phyloP scores from a whole-genome alignment of 129 eudicot genomes.

The Lactuca saligna region DNA sequence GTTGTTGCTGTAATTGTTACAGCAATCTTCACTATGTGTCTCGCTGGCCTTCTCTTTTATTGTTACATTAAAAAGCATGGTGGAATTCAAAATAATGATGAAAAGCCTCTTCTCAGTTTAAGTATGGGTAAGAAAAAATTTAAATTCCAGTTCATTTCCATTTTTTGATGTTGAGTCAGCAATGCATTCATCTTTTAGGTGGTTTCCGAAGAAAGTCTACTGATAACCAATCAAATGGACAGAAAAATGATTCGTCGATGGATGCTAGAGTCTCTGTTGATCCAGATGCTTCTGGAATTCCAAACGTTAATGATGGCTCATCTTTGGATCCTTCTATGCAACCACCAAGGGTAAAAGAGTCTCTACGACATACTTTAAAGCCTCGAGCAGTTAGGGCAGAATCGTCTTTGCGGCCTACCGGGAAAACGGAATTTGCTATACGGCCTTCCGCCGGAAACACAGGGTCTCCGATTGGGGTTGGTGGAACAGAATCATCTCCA shows the following conservation, averaged over 20 bases:
- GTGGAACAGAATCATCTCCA: conserved; percentile 24
- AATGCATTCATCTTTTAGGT: conserved; percentile 37
- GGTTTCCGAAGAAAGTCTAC: conserved; percentile 22
- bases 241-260: neutral
- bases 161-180: conserved; percentile 7
- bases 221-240: conserved; percentile 16
- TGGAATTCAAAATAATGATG: conserved; percentile 49
- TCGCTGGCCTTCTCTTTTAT: conserved; percentile 49
- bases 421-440: conserved; percentile 20
- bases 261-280: conserved; percentile 29
- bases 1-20: conserved; percentile 63
- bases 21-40: conserved; percentile 54
- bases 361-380: conserved; percentile 37
- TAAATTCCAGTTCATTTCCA: too few relatives aligned
- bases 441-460: conserved; percentile 29
- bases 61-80: conserved; percentile 51
- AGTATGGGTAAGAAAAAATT: conserved; percentile 33
- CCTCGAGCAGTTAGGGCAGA: conserved; percentile 58
- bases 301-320: conserved; percentile 1
- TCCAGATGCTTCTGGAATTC: conserved; percentile 15
- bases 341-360: conserved; percentile 30
- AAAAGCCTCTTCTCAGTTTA: conserved; percentile 54
- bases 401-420: conserved; percentile 25
- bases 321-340: conserved; percentile 25
- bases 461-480: conserved; percentile 33